Evolutionary conservation across 1,284 basidiomycete genomes (phyloP).

Genomic region (Trametes hirsuta): DNA sequence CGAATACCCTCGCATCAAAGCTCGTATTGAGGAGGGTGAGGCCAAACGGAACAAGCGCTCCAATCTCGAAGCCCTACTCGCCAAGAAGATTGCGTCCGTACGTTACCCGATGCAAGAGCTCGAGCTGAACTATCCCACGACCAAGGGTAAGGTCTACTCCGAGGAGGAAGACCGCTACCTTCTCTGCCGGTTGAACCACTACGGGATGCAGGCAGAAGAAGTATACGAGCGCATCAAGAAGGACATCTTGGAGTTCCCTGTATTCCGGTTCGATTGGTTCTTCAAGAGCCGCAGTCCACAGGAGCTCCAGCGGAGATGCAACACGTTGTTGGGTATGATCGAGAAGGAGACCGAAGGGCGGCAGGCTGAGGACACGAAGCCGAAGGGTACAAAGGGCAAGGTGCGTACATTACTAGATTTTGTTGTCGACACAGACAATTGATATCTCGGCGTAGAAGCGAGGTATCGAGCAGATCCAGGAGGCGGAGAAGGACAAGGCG

Average conservation of each 20-base stretch:
- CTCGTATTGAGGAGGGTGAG: slow-evolving; percentile 83
- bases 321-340: slow-evolving; percentile 88
- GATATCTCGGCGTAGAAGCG: slow-evolving; percentile 53
- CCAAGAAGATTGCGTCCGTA: slow-evolving; percentile 82
- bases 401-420: slow-evolving; percentile 39
- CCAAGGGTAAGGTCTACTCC: slow-evolving; percentile 94
- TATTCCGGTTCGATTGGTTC: slow-evolving; percentile 99
- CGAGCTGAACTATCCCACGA: slow-evolving; percentile 91
- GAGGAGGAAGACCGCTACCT: slow-evolving; percentile 98
- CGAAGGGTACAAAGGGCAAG: slow-evolving; percentile 61
- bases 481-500: slow-evolving; percentile 55
- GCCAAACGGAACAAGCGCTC: slow-evolving; percentile 87
- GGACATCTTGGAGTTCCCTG: slow-evolving; percentile 94
- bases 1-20: slow-evolving; percentile 82
- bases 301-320: slow-evolving; percentile 89
- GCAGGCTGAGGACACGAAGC: slow-evolving; percentile 67
- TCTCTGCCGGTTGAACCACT: slow-evolving; percentile 88
- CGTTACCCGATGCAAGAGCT: slow-evolving; percentile 93
- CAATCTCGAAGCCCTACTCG: slow-evolving; percentile 77
- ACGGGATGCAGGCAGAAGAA: slow-evolving; percentile 91
- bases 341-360: slow-evolving; percentile 84
- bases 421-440: not conserved
- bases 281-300: slow-evolving; percentile 94
- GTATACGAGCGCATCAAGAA: slow-evolving; percentile 96
- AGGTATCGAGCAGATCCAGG: slow-evolving; percentile 65